phyloP scores from a whole-genome alignment of 495 filamentous ascomycete genomes.

The Penicilliopsis zonata region DNA sequence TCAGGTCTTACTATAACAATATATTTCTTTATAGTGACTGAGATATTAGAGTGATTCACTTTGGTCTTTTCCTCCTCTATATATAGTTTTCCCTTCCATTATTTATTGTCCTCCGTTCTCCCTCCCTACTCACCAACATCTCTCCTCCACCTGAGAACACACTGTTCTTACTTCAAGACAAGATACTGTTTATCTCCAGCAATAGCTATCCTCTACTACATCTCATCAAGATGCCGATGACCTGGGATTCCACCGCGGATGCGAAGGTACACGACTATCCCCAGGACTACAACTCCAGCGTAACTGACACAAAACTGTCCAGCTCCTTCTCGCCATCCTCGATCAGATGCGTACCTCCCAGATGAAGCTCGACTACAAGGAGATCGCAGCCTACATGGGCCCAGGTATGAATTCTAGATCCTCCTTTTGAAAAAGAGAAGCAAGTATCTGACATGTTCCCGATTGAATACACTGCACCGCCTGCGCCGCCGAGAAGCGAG shows the following conservation, averaged over 20 bases:
- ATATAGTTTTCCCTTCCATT: no score
- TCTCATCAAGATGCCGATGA: slow-evolving; percentile 5
- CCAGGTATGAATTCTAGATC: slow-evolving; percentile 1
- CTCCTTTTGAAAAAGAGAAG: neutral
- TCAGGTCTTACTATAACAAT: no score
- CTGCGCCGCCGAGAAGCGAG: slow-evolving; percentile 1
- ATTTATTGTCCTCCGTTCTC: no score
- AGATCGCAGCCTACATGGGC: slow-evolving; percentile 4
- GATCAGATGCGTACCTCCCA: slow-evolving; percentile 3
- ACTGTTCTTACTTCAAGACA: no score
- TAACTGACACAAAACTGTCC: neutral
- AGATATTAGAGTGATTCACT: no score
- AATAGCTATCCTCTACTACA: no score
- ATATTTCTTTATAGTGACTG: no score
- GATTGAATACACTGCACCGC: slow-evolving; percentile 2
- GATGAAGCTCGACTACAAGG: slow-evolving; percentile 4
- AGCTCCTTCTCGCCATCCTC: slow-evolving; percentile 6
- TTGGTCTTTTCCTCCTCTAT: no score
- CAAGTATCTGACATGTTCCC: no score
- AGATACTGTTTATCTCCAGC: no score
- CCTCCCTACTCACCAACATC: no score
- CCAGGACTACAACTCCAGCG: neutral
- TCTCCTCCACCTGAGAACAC: no score
- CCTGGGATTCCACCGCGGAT: slow-evolving; percentile 1
- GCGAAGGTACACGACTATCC: slow-evolving; percentile 1